A percentile compares a stretch with the other conserved stretches of the same genome.
These are phyloP conservation scores for Amphirosellinia nigrospora DNA, from an alignment of 495 filamentous ascomycete species.

Conservation along the genomic window DNA sequence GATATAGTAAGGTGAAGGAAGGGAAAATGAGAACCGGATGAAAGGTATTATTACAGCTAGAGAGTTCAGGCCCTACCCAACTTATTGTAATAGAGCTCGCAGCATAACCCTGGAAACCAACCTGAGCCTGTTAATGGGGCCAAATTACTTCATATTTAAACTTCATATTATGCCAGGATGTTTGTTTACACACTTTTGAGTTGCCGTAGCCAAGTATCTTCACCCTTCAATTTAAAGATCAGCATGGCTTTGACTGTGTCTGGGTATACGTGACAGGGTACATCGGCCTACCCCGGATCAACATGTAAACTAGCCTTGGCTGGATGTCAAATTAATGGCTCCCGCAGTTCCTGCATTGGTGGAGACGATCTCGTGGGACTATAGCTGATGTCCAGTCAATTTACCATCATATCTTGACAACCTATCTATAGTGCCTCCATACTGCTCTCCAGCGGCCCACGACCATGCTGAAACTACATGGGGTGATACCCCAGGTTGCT, in stretches of 20 bases:
- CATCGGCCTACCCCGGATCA: conserved; percentile 22
- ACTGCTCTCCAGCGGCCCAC: neutral
- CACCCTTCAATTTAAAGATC: neutral
- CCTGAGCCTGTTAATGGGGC: neutral
- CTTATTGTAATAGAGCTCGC: neutral
- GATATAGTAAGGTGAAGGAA: neutral
- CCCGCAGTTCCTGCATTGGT: conserved; percentile 15
- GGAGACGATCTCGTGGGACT: conserved; percentile 1
- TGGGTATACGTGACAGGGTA: neutral
- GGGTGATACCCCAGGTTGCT: neutral
- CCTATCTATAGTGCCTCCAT: neutral
- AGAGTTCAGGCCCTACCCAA: neutral
- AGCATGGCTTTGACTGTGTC: neutral
- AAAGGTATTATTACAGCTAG: neutral
- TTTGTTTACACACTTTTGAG: neutral
- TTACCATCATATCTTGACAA: neutral
- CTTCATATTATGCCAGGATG: neutral
- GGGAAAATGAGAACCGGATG: neutral
- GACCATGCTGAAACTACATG: conserved; percentile 1
- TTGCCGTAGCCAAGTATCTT: neutral
- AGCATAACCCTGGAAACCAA: neutral
- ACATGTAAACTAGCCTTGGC: conserved; percentile 9
- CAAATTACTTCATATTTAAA: neutral
- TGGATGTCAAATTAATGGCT: conserved; percentile 11
- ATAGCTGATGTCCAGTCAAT: neutral